Base-by-base conservation (phyloP, 345 rosid species). In the Eucalyptus erythrocorys region DNA sequence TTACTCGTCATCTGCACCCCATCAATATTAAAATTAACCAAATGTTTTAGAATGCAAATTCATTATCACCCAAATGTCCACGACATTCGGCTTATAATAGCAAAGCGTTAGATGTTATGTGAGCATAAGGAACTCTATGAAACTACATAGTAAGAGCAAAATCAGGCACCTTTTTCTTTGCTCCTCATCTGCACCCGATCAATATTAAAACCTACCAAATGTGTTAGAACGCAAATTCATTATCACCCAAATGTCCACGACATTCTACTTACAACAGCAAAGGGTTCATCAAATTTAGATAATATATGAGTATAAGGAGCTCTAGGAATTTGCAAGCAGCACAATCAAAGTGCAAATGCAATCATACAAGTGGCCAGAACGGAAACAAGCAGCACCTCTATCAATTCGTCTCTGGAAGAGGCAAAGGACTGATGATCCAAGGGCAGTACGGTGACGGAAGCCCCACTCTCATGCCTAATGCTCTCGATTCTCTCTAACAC, bases 401-500 rank as follows among this genome's bases (percentile, higher is more conserved):
- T 92, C 86, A 95, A 88, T 82, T 94, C 94, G 79, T 95, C 97
- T 80, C 94, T 92, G 4, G 91, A 95, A 88, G 92, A 88, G 87
- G 94, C 96, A 88, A 91, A 93, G 43, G 93, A 91, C 59, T 94
- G 96, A 79, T 94, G 95, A 88, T 95, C 96, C 45, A 91, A 92
- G 26, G 93, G 90, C 48, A 93, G 87, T 57, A 94, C 90, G 89
- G 93, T 93, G 81, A 95, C 42, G 71, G 87, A 91, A 71, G 94
- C 94, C 42, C 93, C 94, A 89, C 93, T 93, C 59, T 95, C 97
- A 13, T 89, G 93, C 88, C 92, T 91, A 61, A 94, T 90, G 91
- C 86, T 94, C 92, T 96, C 95, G 87, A 96, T 90, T 91, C 87
- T 95, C 92, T 96, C 95, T 87, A 96, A 68, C 45, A 91, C 92